A percentile compares a stretch with the other conserved stretches of the same genome.
Evolutionary conservation across 805 yeast species (phyloP).

Genomic region (Saccharomycopsis babjevae): DNA sequence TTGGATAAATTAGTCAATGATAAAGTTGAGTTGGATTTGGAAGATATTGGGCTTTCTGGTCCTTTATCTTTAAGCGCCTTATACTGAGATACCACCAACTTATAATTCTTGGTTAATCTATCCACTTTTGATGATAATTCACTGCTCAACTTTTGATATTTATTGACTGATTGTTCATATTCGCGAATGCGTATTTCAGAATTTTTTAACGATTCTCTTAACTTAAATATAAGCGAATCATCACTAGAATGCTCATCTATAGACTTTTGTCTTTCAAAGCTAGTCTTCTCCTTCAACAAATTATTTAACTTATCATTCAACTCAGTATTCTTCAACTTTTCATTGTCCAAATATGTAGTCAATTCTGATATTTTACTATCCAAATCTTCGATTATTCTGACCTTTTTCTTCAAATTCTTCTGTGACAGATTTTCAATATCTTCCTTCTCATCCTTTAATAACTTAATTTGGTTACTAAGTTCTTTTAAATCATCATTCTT

Average conservation of each 20-base stretch:
- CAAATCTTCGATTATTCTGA: constrained; percentile 57
- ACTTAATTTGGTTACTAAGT: constrained; percentile 39
- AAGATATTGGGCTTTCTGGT: constrained; percentile 21
- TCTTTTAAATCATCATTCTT: constrained; percentile 45
- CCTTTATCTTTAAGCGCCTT: constrained; percentile 32
- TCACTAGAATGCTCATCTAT: background rate
- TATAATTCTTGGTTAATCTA: constrained; percentile 60
- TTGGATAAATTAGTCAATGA: constrained; percentile 16
- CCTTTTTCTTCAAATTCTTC: constrained; percentile 40
- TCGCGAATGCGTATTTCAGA: constrained; percentile 46
- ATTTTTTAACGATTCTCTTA: constrained; percentile 43
- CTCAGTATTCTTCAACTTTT: constrained; percentile 21
- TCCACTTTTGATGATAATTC: constrained; percentile 61
- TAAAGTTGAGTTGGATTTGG: constrained; percentile 30
- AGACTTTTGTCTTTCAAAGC: constrained; percentile 1
- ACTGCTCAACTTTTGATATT: constrained; percentile 52
- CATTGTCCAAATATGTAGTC: constrained; percentile 18
- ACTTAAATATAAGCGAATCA: constrained; percentile 26
- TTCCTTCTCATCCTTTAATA: constrained; percentile 50
- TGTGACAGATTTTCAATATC: constrained; percentile 46
- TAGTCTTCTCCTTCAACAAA: constrained; percentile 1
- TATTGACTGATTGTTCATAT: constrained; percentile 40
- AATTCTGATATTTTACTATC: constrained; percentile 35
- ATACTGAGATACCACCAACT: constrained; percentile 49
- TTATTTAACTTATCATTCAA: constrained; percentile 6